Conservation (phyloP, 2,329 filamentous ascomycete species). For the Neofusicoccum cordaticola region DNA sequence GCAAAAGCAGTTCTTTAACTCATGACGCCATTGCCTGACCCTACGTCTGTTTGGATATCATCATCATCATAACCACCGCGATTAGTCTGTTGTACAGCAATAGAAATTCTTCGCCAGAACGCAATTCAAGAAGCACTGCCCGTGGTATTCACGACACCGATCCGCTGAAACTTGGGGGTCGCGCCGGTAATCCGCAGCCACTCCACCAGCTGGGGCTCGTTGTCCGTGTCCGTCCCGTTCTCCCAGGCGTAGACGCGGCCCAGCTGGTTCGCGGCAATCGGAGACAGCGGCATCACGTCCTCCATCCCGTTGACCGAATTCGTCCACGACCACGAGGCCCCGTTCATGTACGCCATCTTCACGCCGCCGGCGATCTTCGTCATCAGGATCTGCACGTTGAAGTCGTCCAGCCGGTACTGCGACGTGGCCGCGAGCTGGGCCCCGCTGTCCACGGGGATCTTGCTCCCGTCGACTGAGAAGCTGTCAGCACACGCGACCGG, state of each 20-base stretch:
- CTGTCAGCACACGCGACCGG: too few species aligned
- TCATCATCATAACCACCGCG: too few species aligned
- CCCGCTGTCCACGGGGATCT: background rate
- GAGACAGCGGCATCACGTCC: background rate
- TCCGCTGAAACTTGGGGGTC: background rate
- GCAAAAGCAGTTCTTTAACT: too few species aligned
- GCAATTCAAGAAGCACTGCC: background rate
- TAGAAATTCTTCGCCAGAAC: too few species aligned
- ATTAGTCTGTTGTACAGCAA: too few species aligned
- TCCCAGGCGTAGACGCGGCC: slow-evolving; percentile 6
- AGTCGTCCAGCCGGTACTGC: slow-evolving; percentile 2
- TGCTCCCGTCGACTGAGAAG: too few species aligned
- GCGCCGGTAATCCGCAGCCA: background rate
- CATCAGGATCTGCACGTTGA: slow-evolving; percentile 5
- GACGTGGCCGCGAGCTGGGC: background rate
- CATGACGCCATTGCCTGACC: too few species aligned
- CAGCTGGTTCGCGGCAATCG: slow-evolving; percentile 11
- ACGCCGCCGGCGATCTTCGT: background rate
- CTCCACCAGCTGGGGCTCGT: background rate
- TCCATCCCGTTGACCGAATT: background rate
- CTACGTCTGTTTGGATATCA: too few species aligned
- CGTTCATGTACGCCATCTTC: slow-evolving; percentile 13
- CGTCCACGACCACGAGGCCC: background rate
- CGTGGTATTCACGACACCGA: background rate
- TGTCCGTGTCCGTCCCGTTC: too few species aligned